A percentile compares a stretch with the other conserved stretches of the same genome.
phyloP scores from a whole-genome alignment of 2,329 filamentous ascomycete genomes.

The Neopestalotiopsis clavispora region DNA sequence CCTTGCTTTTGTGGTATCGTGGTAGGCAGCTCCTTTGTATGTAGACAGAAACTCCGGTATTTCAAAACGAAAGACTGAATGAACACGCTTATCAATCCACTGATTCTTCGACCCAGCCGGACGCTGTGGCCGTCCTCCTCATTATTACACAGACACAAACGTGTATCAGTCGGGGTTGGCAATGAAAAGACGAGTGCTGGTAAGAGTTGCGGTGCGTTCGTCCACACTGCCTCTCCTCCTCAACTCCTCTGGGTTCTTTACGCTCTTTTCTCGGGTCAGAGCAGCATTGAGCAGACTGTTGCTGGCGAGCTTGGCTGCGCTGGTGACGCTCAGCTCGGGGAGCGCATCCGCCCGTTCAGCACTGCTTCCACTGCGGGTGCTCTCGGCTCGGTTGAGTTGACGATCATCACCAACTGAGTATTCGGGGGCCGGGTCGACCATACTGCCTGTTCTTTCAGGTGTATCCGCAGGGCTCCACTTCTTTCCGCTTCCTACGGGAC shows the following conservation, averaged over 20 bases:
- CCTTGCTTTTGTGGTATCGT: slow-evolving; percentile 16
- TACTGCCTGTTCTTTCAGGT: slow-evolving; percentile 58
- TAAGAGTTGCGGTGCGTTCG: slow-evolving; percentile 79
- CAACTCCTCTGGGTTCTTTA: slow-evolving; percentile 73
- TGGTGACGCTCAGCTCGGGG: slow-evolving; percentile 52
- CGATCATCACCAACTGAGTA: slow-evolving; percentile 34
- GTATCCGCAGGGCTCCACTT: slow-evolving; percentile 60
- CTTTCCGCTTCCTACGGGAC: slow-evolving; percentile 45
- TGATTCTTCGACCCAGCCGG: background rate
- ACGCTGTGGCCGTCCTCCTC: background rate
- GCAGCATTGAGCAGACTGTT: slow-evolving; percentile 64
- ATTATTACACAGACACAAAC: background rate
- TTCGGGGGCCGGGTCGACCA: slow-evolving; percentile 47
- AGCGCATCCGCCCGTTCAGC: slow-evolving; percentile 66
- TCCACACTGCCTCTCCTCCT: slow-evolving; percentile 81
- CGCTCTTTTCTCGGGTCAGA: slow-evolving; percentile 67
- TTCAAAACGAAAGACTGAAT: slow-evolving; percentile 19
- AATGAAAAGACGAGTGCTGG: slow-evolving; percentile 76
- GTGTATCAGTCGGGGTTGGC: slow-evolving; percentile 74
- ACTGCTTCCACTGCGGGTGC: slow-evolving; percentile 60
- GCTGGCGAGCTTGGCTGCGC: slow-evolving; percentile 55
- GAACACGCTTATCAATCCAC: slow-evolving; percentile 8
- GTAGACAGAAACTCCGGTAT: slow-evolving; percentile 14
- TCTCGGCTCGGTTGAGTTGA: slow-evolving; percentile 44
- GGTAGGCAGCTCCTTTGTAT: slow-evolving; percentile 14